These are phyloP conservation scores for Penicillium fimorum DNA, from an alignment of 495 filamentous ascomycete genomes.

Conservation along the genomic window DNA sequence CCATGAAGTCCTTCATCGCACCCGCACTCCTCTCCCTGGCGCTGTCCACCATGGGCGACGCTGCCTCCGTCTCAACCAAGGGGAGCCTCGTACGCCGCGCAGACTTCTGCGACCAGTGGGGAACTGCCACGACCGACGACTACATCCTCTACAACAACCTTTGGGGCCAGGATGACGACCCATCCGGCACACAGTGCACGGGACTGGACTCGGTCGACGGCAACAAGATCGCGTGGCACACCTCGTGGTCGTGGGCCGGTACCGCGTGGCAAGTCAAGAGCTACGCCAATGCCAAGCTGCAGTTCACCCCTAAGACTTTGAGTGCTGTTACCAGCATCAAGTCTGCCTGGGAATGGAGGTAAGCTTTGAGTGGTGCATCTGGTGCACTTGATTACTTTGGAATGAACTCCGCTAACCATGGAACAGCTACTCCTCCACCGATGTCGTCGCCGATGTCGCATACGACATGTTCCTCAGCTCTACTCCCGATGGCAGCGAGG, in stretches of 20 bases:
- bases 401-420: neutral
- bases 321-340: constrained; percentile 51
- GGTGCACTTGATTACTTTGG: neutral
- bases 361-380: neutral
- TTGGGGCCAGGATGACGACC: constrained; percentile 46
- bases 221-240: constrained; percentile 53
- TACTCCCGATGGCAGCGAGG: constrained; percentile 39
- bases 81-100: constrained; percentile 38
- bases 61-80: constrained; percentile 36
- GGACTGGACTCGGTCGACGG: constrained; percentile 47
- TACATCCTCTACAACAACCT: constrained; percentile 58
- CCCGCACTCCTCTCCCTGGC: constrained; percentile 23
- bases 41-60: constrained; percentile 35
- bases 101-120: constrained; percentile 53
- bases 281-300: constrained; percentile 53
- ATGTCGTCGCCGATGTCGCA: constrained; percentile 59
- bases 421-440: constrained; percentile 52
- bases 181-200: constrained; percentile 57
- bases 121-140: constrained; percentile 38
- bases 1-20: constrained; percentile 35
- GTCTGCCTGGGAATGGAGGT: constrained; percentile 55
- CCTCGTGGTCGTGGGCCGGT: constrained; percentile 57
- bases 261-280: constrained; percentile 55
- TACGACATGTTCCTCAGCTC: constrained; percentile 64
- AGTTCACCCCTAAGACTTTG: constrained; percentile 46